A percentile compares a stretch with the other conserved stretches of the same genome.
These are phyloP conservation scores for Chloromonas sp. DNA, from an alignment of 163 green algal genomes.

Conservation along the genomic window DNA sequence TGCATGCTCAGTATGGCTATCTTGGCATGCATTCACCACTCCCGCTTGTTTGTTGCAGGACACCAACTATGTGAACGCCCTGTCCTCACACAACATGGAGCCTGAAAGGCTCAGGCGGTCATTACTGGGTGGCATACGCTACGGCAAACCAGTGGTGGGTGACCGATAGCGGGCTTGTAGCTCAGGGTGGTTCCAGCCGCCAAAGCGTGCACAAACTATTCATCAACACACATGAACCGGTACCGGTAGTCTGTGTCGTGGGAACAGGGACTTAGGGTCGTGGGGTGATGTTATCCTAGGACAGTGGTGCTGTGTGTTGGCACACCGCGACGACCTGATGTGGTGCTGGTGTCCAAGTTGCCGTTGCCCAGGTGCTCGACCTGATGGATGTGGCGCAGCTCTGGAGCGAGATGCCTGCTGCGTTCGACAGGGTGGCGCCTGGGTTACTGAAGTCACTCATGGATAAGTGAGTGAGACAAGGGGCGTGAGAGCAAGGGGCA, in stretches of 20 bases:
- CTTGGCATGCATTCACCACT: too few relatives aligned
- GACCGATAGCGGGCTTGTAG: background rate
- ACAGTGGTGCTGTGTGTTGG: too few relatives aligned
- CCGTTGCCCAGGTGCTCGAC: background rate
- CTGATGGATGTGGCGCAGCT: constrained; percentile 6
- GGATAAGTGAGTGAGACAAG: background rate
- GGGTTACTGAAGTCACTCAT: background rate
- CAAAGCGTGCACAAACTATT: too few relatives aligned
- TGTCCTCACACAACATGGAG: constrained; percentile 35
- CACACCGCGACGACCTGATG: too few relatives aligned
- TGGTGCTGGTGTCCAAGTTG: too few relatives aligned
- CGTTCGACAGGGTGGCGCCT: background rate
- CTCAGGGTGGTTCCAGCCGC: too few relatives aligned
- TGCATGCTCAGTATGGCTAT: too few relatives aligned
- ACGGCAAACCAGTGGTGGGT: constrained; percentile 46
- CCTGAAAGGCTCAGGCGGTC: constrained; percentile 31
- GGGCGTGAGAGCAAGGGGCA: too few relatives aligned
- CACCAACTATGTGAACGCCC: constrained; percentile 54
- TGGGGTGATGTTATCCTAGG: too few relatives aligned
- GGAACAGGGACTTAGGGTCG: too few relatives aligned
- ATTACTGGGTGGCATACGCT: constrained; percentile 42
- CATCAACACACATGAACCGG: too few relatives aligned
- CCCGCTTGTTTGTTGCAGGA: constrained; percentile 23
- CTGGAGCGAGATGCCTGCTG: constrained; percentile 1
- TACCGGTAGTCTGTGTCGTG: too few relatives aligned